Evolutionary conservation across 768 basidiomycete genomes (phyloP), one percentile per base, ranked within the genome.

Genomic region (Leucocoprinus leucothites): DNA sequence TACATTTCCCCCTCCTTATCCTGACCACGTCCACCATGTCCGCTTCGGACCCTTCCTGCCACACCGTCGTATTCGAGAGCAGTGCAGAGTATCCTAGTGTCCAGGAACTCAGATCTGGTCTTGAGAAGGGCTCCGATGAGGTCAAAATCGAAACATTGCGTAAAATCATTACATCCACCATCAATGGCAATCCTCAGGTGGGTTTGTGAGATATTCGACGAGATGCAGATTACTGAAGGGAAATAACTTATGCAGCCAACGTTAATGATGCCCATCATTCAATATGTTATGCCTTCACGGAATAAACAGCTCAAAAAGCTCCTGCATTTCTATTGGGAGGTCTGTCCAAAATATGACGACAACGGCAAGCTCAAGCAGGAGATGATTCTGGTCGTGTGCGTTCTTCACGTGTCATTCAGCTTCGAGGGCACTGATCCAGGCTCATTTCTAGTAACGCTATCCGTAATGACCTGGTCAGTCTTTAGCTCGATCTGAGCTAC

Each of bases 301-400:
- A 94, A 91, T 76, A 98, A 99, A 77, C 86, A 87, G 57, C 83
- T 98, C 67, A 98, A 99, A 85, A 99, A 98, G 76, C 74, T 97
- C 60, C 76, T 98, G 35, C 93, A 94, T 70, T 94, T 93, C 67
- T 94, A 95, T 69, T 94, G 91, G 91, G 92, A 98, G 74, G 89
- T 98, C 19, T 98, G 95, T 72, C 96, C 96, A 8, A 98, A 98
- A 71, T 87, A 95, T 59, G 96, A 98, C 64, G 96, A 98, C 64
- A 87, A 84, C 60, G 96, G 96, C 48, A 98, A 98, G 74, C 73
- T 98, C 61, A 98, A 96, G 81, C 97, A 98, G 73, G 96, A 99
- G 76, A 98, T 98, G 96, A 98, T 98, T 67, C 82, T 98, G 50
- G 96, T 98, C 28, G 94, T 95, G 93, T 95, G 70, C 68, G 92